Evolutionary conservation across 805 yeast genomes (phyloP).

Genomic region (Saturnispora zaruensis): DNA sequence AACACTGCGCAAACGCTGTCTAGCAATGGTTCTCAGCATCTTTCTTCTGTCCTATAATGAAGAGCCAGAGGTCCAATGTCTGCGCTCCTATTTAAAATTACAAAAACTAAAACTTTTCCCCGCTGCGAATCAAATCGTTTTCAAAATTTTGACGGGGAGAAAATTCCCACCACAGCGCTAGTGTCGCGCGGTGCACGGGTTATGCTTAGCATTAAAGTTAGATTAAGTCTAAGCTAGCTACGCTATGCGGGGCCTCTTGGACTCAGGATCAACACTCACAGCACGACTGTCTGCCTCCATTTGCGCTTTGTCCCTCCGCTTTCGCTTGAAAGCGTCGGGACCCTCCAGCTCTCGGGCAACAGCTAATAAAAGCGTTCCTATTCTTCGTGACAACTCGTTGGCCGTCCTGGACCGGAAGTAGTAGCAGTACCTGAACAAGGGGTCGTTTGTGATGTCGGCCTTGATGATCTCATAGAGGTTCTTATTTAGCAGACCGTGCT

Average conservation of each 20-base stretch:
- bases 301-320: conserved; percentile 17
- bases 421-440: conserved; percentile 65
- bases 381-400: conserved; percentile 63
- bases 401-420: conserved; percentile 62
- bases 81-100: conserved; percentile 4
- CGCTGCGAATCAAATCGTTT: not conserved
- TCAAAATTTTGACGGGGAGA: not conserved
- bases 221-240: not conserved
- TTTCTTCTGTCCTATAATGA: not conserved
- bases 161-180: not conserved
- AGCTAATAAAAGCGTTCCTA: conserved; percentile 57
- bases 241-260: not conserved
- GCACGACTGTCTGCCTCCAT: conserved; percentile 12
- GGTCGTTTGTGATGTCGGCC: conserved; percentile 51
- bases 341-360: conserved; percentile 64
- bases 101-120: not conserved
- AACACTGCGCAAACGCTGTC: conserved; percentile 4
- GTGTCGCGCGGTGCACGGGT: conserved; percentile 1
- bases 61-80: conserved; percentile 1
- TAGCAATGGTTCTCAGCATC: conserved; percentile 15
- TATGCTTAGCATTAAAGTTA: too few relatives aligned
- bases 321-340: conserved; percentile 45
- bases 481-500: conserved; percentile 54
- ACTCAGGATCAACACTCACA: conserved; percentile 7
- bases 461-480: conserved; percentile 56